Evolutionary conservation across 2,329 filamentous ascomycete genomes (phyloP).

Genomic region (Trichoderma atrobrunneum): DNA sequence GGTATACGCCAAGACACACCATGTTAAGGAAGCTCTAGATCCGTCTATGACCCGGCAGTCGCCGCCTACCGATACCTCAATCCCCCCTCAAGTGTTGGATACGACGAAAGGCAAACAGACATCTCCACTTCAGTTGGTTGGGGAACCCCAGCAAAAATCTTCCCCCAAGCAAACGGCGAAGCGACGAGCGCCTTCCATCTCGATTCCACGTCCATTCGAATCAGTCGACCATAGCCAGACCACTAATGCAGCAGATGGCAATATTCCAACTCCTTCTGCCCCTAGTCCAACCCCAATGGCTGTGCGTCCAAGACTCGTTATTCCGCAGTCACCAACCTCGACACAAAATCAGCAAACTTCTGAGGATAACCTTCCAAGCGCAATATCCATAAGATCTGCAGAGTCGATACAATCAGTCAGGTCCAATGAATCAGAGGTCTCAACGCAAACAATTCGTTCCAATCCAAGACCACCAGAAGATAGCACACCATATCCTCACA

Average conservation of each 20-base stretch:
- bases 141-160: background rate
- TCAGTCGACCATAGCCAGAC: background rate
- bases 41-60: background rate
- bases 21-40: background rate
- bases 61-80: background rate
- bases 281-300: slow-evolving; percentile 34
- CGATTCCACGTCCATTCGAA: background rate
- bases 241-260: background rate
- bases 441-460: slow-evolving; percentile 25
- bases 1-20: background rate
- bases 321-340: slow-evolving; percentile 27
- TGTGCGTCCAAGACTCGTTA: slow-evolving; percentile 31
- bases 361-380: slow-evolving; percentile 20
- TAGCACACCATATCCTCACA: slow-evolving; percentile 32
- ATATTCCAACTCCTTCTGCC: slow-evolving; percentile 33
- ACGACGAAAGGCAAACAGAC: background rate
- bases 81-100: background rate
- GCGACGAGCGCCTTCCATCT: background rate
- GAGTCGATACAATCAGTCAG: slow-evolving; percentile 24
- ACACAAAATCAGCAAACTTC: background rate
- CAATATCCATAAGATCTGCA: slow-evolving; percentile 25
- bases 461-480: slow-evolving; percentile 31
- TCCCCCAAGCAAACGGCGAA: background rate
- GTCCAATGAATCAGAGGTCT: slow-evolving; percentile 26
- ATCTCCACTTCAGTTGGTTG: background rate